A percentile compares a stretch with the other conserved stretches of the same genome.
Evolutionary conservation across 1,284 basidiomycete genomes (phyloP).

Genomic region (Fistulinella cinereoalba): DNA sequence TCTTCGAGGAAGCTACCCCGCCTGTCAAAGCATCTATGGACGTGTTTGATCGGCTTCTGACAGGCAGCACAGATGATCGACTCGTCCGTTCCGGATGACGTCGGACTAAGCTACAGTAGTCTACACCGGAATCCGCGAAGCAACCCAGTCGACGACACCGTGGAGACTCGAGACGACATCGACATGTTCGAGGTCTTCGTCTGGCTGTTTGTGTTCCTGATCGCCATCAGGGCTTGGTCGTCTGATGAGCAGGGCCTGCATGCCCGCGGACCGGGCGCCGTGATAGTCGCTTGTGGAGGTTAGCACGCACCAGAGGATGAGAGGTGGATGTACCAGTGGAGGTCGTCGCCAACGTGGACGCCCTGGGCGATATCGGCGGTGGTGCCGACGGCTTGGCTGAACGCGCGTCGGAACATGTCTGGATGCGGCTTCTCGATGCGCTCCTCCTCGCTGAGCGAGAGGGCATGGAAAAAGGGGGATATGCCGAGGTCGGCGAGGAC

Average conservation of each 20-base stretch:
- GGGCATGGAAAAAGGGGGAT: constrained; percentile 44
- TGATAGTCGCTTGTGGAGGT: constrained; percentile 55
- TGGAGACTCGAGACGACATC: constrained; percentile 41
- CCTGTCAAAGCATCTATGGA: no score
- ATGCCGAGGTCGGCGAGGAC: constrained; percentile 62
- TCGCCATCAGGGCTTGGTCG: constrained; percentile 49
- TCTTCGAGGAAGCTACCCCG: no score
- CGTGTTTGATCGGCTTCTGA: no score
- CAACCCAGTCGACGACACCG: constrained; percentile 38
- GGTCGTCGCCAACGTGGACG: constrained; percentile 72
- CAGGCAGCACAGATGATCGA: no score
- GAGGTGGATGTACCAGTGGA: constrained; percentile 47
- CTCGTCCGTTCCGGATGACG: no score
- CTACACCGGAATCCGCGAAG: not conserved
- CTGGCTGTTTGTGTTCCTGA: constrained; percentile 44
- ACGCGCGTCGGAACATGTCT: constrained; percentile 54
- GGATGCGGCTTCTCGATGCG: constrained; percentile 64
- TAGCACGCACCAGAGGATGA: constrained; percentile 1
- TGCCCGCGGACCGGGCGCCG: constrained; percentile 59
- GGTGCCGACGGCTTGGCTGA: constrained; percentile 26
- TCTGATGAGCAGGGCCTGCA: constrained; percentile 56
- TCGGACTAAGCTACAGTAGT: no score
- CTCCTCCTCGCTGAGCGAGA: constrained; percentile 64
- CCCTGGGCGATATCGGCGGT: constrained; percentile 41
- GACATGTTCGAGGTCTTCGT: constrained; percentile 40